Base-by-base conservation (phyloP, 768 basidiomycete species). In the Psilocybe subaeruginosa region DNA sequence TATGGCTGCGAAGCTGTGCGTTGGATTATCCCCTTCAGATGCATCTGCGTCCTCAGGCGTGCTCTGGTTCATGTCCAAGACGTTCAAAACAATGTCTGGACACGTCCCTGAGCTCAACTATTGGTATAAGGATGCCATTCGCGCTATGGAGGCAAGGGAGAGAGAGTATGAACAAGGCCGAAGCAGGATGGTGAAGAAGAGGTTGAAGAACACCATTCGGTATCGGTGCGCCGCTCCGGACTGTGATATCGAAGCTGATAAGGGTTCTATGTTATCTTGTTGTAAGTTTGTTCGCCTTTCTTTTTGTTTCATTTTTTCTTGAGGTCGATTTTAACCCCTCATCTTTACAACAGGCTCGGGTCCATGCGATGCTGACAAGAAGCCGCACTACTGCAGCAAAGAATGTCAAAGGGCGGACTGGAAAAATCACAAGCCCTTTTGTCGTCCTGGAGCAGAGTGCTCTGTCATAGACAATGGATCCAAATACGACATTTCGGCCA, bases 381-480 rank as follows among this genome's bases (percentile, higher is more conserved):
- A 74, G 48, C 75, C 73, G 2, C 66, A 66, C 35, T 76, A 74
- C 55, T 74, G 73, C 58, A 70, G 72, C 54, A 71, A 70, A 61
- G 68, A 71, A 65, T 76, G 67, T 53, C 67, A 68, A 17, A 68
- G 64, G 64, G 62, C 9, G 12, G 74, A 76, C 59, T 76, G 75
- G 76, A 70, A 70, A 48, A 75, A 66, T 61, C 76, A 77, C 66
- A 77, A 75, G 59, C 72, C 73, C 1, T 76, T 72, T 64, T 77
- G 75, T 61, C 66, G 54, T 23, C 68, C 72, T 0, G 73, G 73
- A 8, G 72, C 72, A 4, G 63, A 68, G 4, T 76, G 75, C 56
- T 74, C 72, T 4, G 66, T 74, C 17, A 60, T 75, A 45, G 71
- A 72, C 33, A 64, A 70, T 55, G 65, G 63, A 16, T 37, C 54